A percentile compares a stretch with the other conserved stretches of the same genome.
Evolutionary conservation across 2,329 filamentous ascomycete genomes (phyloP).

Genomic region (Didymella keratinophila): DNA sequence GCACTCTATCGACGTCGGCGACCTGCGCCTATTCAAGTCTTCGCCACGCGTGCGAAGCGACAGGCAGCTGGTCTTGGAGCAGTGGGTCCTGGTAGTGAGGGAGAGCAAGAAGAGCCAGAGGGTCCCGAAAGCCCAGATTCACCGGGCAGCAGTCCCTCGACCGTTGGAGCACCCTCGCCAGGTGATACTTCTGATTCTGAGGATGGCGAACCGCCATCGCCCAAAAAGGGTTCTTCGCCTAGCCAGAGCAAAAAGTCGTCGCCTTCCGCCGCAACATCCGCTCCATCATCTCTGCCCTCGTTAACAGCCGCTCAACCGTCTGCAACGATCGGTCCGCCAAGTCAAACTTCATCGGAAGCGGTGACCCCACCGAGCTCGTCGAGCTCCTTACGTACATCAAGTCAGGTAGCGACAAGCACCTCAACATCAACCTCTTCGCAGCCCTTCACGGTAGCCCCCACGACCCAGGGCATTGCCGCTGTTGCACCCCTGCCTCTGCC

Average conservation of each 20-base stretch:
- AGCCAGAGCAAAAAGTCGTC: constrained; percentile 1
- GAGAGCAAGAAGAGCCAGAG: constrained; percentile 3
- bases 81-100: constrained; percentile 17
- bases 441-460: constrained; percentile 13
- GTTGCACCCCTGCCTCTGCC: constrained; percentile 25
- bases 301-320: constrained; percentile 1
- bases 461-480: constrained; percentile 23
- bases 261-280: constrained; percentile 2
- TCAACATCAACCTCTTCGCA: constrained; percentile 1
- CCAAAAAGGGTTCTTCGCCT: constrained; percentile 11
- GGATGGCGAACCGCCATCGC: constrained; percentile 26
- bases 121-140: constrained; percentile 38
- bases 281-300: neutral
- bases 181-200: constrained; percentile 27
- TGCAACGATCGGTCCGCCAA: neutral
- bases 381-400: neutral
- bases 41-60: constrained; percentile 27
- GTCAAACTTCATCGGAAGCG: neutral
- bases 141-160: constrained; percentile 29
- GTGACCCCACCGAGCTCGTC: neutral
- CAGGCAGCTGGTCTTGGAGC: constrained; percentile 29
- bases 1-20: constrained; percentile 38
- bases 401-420: neutral
- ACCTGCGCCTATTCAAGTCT: constrained; percentile 37
- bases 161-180: constrained; percentile 17